These are phyloP conservation scores for Akanthomyces muscarius DNA, from an alignment of 2,329 filamentous ascomycete species.

Conservation along the genomic window DNA sequence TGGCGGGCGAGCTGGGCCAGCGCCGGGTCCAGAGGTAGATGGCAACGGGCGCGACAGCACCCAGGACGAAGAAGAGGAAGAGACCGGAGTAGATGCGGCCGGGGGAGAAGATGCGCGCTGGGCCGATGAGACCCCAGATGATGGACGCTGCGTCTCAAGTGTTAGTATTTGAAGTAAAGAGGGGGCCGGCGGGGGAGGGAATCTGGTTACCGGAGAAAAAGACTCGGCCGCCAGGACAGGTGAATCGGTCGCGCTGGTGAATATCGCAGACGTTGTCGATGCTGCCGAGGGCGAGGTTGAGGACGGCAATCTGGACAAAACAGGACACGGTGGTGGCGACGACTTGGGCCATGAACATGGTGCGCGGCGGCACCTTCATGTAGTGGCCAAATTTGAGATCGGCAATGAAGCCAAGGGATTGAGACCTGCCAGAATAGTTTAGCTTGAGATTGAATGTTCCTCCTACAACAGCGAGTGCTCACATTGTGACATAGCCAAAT, in stretches of 20 bases:
- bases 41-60: constrained; percentile 48
- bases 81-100: constrained; percentile 59
- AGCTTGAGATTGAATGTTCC: not conserved
- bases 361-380: constrained; percentile 65
- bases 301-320: constrained; percentile 61
- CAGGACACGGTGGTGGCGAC: constrained; percentile 63
- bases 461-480: constrained; percentile 5
- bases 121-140: constrained; percentile 65
- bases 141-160: constrained; percentile 46
- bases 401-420: constrained; percentile 59
- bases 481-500: constrained; percentile 59
- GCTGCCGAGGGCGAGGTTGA: constrained; percentile 56
- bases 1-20: constrained; percentile 47
- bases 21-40: constrained; percentile 48
- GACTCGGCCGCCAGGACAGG: constrained; percentile 59
- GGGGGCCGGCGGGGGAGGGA: not conserved
- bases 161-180: not conserved
- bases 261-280: constrained; percentile 62
- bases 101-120: constrained; percentile 59
- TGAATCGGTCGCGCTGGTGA: constrained; percentile 55
- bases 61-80: constrained; percentile 56
- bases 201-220: constrained; percentile 54
- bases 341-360: constrained; percentile 63
- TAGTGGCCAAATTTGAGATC: constrained; percentile 71
- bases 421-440: constrained; percentile 36